Evolutionary conservation across 495 filamentous ascomycete genomes (phyloP), one percentile per base, ranked within the genome.

Genomic region (Aspergillus egyptiacus): DNA sequence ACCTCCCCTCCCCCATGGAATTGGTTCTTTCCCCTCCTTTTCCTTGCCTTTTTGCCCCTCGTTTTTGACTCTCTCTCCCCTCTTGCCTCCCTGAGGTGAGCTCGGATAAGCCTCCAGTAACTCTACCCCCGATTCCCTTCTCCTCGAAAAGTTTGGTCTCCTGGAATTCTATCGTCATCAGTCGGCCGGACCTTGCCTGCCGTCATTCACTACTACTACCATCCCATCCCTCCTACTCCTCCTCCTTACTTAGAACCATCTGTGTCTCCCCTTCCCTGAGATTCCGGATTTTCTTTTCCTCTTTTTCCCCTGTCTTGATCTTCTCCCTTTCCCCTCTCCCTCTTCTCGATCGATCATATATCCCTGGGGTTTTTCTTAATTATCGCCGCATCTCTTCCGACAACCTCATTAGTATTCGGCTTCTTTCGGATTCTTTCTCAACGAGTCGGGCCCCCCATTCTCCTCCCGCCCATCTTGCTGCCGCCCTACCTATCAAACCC

Each of bases 71-170:
- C 50, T 33, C 48, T 24, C 41, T 22, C 47, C 32, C 45, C 50
- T 15, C 33, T 15, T 2, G 2, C 37, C 44, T 22, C 35, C 59
- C 59, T n/a, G n/a, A n/a, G n/a, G 54, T 57, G 46, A 55, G 57
- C 57, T 57, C 58, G 51, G 58, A 61, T 61, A 57, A 57, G 58
- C 54, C 54, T 60, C 54, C 40, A n/a, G n/a, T n/a, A n/a, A n/a
- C n/a, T n/a, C n/a, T n/a, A n/a, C n/a, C n/a, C n/a, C n/a, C n/a
- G n/a, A n/a, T n/a, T n/a, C 38, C 37, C 34, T 24, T 37, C 25
- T 23, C 35, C 20, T 14, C 24, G 28, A 19, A 35, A 37, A 41
- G 14, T 30, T 31, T 23, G 20, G 20, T 30, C 33, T 39, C 41
- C 48, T 50, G 38, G 31, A 35, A 17, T 14, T 19, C 30, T 46